phyloP scores from a whole-genome alignment of 2,329 filamentous ascomycete genomes.

The Curvularia spicifera region DNA sequence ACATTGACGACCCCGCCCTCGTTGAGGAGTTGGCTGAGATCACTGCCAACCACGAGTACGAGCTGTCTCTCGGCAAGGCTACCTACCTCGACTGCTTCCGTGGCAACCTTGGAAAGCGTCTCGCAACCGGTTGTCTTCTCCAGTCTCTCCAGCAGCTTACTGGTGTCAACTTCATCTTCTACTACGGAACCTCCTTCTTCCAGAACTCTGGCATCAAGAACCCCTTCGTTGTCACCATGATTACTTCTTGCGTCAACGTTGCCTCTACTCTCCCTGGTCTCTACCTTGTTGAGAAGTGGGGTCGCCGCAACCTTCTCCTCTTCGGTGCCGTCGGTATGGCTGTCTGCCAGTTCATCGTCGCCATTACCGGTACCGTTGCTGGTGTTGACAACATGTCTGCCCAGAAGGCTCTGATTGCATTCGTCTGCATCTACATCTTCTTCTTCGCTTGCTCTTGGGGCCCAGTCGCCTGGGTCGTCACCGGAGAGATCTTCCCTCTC shows the following conservation, averaged over 20 bases:
- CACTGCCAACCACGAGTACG: conserved; percentile 75
- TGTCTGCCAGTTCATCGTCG: conserved; percentile 52
- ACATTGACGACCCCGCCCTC: conserved; percentile 64
- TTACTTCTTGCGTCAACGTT: conserved; percentile 79
- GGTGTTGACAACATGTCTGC: conserved; percentile 47
- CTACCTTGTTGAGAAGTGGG: conserved; percentile 79
- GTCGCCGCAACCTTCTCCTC: conserved; percentile 76
- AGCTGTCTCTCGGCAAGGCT: conserved; percentile 64
- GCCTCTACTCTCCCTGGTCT: conserved; percentile 76
- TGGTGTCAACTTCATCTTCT: conserved; percentile 55
- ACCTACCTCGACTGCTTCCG: conserved; percentile 55
- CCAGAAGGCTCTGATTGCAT: conserved; percentile 50
- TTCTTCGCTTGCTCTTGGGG: conserved; percentile 83
- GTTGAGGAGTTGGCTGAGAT: conserved; percentile 67
- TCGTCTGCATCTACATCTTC: conserved; percentile 74
- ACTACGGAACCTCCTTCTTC: conserved; percentile 53
- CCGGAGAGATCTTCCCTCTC: conserved; percentile 53
- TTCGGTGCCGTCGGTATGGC: conserved; percentile 77
- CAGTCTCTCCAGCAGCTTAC: conserved; percentile 82
- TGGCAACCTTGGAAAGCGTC: conserved; percentile 63
- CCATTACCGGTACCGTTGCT: conserved; percentile 50
- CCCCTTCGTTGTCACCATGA: conserved; percentile 73
- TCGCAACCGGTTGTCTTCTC: conserved; percentile 73
- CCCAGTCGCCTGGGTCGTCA: conserved; percentile 71
- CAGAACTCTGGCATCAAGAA: conserved; percentile 49